Evolutionary conservation across 306 rosid genomes (phyloP).

Genomic region (Dalbergia cultrata): DNA sequence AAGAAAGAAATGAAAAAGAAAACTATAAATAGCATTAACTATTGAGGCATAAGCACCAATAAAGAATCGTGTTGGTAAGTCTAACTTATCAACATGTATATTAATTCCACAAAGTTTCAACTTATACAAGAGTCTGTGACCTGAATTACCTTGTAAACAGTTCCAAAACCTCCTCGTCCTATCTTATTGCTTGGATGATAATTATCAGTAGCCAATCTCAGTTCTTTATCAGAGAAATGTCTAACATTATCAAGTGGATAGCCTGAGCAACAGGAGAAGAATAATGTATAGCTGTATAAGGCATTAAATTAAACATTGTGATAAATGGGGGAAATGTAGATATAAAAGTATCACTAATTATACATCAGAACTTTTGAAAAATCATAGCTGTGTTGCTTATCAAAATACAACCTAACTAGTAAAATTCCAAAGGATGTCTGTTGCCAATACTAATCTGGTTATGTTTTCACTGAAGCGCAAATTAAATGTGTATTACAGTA

Average conservation of each 20-base stretch:
- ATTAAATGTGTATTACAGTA: constrained; percentile 27
- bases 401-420: constrained; percentile 19
- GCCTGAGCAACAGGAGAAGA: constrained; percentile 57
- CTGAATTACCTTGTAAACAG: constrained; percentile 80
- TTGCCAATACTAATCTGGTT: constrained; percentile 10
- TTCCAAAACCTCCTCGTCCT: constrained; percentile 97
- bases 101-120: constrained; percentile 34
- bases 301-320: constrained; percentile 19
- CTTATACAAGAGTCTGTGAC: constrained; percentile 17
- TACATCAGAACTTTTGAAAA: constrained; percentile 30
- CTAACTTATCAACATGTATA: constrained; percentile 38
- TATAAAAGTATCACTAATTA: constrained; percentile 31
- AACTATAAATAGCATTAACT: background rate
- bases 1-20: constrained; percentile 14
- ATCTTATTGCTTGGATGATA: constrained; percentile 77
- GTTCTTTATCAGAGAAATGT: constrained; percentile 69
- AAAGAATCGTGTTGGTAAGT: constrained; percentile 32
- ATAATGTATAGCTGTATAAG: background rate
- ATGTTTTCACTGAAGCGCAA: constrained; percentile 18
- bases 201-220: constrained; percentile 80
- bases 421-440: constrained; percentile 24
- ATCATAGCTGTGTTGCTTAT: background rate
- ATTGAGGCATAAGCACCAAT: constrained; percentile 18
- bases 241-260: constrained; percentile 65
- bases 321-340: constrained; percentile 13